Conservation (phyloP, 768 basidiomycete genomes). For the Phanerochaete sordida region DNA sequence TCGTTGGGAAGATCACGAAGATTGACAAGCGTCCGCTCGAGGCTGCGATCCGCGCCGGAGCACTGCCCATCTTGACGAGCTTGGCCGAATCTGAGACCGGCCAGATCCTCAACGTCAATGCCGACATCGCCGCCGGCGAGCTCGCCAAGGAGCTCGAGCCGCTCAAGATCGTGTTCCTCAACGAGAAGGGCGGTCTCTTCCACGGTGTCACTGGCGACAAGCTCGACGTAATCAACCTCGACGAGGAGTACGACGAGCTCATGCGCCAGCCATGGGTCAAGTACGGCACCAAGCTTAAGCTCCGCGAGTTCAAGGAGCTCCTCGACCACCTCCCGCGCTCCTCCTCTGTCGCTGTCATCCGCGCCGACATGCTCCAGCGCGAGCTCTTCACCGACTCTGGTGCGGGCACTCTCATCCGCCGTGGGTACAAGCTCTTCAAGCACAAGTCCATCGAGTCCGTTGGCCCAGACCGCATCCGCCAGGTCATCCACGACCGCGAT, state of each 20-base stretch:
- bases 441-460: slow-evolving; percentile 76
- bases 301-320: slow-evolving; percentile 98
- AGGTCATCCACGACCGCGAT: slow-evolving; percentile 94
- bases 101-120: slow-evolving; percentile 99
- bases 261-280: slow-evolving; percentile 99
- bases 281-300: slow-evolving; percentile 97
- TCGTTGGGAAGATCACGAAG: slow-evolving; percentile 92
- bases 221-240: slow-evolving; percentile 92
- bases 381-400: slow-evolving; percentile 99
- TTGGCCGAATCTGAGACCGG: slow-evolving; percentile 93
- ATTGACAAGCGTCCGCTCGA: slow-evolving; percentile 97
- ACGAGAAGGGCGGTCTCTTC: slow-evolving; percentile 97
- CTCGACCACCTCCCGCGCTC: slow-evolving; percentile 97
- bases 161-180: slow-evolving; percentile 96
- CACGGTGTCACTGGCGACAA: slow-evolving; percentile 98
- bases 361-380: slow-evolving; percentile 87
- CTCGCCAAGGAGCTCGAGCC: slow-evolving; percentile 97
- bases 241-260: slow-evolving; percentile 96
- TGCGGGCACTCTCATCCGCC: slow-evolving; percentile 95
- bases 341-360: slow-evolving; percentile 98
- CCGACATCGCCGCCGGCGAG: slow-evolving; percentile 97
- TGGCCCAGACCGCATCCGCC: slow-evolving; percentile 91
- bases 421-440: slow-evolving; percentile 97
- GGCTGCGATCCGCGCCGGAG: slow-evolving; percentile 93
- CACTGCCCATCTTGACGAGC: slow-evolving; percentile 92